These are phyloP conservation scores for Lecanicillium sp. DNA, from an alignment of 2,329 filamentous ascomycete genomes.

Conservation along the genomic window DNA sequence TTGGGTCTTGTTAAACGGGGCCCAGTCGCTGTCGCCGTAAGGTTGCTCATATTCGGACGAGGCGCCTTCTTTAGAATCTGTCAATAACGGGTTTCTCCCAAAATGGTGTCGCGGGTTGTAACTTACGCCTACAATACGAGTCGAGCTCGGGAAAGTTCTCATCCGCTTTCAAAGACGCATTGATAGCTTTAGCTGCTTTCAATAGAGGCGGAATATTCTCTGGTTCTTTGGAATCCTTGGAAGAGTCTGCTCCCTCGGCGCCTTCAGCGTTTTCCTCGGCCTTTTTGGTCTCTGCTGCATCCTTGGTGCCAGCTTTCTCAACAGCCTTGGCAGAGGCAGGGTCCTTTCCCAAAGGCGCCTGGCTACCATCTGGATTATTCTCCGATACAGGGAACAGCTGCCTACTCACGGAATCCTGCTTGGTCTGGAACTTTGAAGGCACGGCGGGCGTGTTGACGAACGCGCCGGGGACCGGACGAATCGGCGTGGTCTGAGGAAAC, in stretches of 20 bases:
- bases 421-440: constrained; percentile 36
- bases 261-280: constrained; percentile 11
- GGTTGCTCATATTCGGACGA: constrained; percentile 88
- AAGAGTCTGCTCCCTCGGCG: constrained; percentile 21
- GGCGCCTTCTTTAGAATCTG: constrained; percentile 60
- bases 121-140: constrained; percentile 78
- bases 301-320: constrained; percentile 6
- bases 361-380: background rate
- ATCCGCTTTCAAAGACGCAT: constrained; percentile 67
- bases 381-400: constrained; percentile 37
- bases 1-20: constrained; percentile 80
- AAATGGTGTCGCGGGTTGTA: background rate
- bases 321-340: constrained; percentile 7
- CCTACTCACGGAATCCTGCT: constrained; percentile 39
- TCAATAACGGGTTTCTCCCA: constrained; percentile 14
- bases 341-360: constrained; percentile 2
- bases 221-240: constrained; percentile 35
- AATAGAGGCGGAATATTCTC: constrained; percentile 57
- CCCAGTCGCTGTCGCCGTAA: constrained; percentile 59
- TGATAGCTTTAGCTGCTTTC: constrained; percentile 76
- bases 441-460: constrained; percentile 68
- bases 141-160: constrained; percentile 82
- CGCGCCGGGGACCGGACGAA: constrained; percentile 65
- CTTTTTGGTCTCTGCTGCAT: too few species aligned
- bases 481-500: constrained; percentile 52